Base-by-base conservation (phyloP, 345 rosid genomes). In the Eucalyptus regnans region DNA sequence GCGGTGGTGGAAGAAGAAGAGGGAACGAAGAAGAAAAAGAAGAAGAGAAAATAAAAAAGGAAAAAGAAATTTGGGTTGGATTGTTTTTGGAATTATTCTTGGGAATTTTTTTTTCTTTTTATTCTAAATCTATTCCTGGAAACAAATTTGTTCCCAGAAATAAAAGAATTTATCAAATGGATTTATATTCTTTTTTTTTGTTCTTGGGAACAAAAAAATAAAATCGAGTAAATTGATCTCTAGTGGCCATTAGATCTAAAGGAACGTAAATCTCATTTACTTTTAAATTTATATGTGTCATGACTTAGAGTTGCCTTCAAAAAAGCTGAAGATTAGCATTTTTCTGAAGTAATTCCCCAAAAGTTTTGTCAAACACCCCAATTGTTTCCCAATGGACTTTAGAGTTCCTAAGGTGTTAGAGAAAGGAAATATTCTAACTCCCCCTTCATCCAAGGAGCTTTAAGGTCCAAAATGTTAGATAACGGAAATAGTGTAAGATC, bases 91-190 rank as follows among this genome's bases (percentile, higher is more conserved):
- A 51, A 51, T 16, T 51, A 16, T 51, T 51, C 8, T 51, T 51
- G 54, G 18, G 6, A 50, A 50, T 6, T 50, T 15, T 50, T 50
- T 16, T 16, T 16, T 16, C 6, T 16, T 16, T 16, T 51, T 51
- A 16, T 51, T 51, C 20, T 0, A 16, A 51, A 51, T 51, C 8
- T 51, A 3, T 51, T 16, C 0, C 16, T 16, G 1, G 4, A 51
- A 16, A 51, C 54, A 16, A 51, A 51, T 17, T 51, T 51, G 8
- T 16, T 51, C 54, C 20, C 3, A 6, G 2, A 50, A 50, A 50
- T 1, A 15, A 50, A 15, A 50, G 5, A 50, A 50, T 0, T 50
- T 6, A 50, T 50, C 7, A 15, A 50, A 15, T 1, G 3, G 44
- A 50, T 14, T 50, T 49, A 49, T 49, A 12, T 49, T 44, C 2